These are phyloP conservation scores for Quercus suber DNA, from an alignment of 306 rosid species.

Conservation along the genomic window DNA sequence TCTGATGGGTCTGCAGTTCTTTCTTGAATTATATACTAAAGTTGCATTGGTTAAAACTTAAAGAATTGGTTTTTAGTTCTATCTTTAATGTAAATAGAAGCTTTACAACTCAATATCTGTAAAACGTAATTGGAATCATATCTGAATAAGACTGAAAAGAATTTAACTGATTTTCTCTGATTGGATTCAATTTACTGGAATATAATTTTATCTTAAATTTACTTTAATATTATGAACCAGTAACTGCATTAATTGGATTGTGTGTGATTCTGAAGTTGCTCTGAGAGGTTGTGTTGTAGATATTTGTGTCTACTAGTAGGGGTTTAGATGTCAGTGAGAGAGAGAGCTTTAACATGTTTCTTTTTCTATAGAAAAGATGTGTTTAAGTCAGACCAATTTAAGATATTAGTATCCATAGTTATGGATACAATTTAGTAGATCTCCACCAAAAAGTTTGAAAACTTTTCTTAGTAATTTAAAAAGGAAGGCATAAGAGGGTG, in stretches of 20 bases:
- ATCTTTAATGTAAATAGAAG: not conserved
- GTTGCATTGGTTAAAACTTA: not conserved
- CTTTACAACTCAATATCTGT: not conserved
- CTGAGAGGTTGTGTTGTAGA: not conserved
- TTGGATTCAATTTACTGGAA: not conserved
- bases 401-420: not conserved
- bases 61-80: not conserved
- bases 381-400: not conserved
- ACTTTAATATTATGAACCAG: not conserved
- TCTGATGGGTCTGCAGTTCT: conserved; percentile 7
- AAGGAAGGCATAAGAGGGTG: not conserved
- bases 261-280: not conserved
- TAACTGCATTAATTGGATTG: not conserved
- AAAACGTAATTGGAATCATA: not conserved
- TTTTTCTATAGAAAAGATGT: not conserved
- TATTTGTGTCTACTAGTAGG: not conserved
- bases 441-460: not conserved
- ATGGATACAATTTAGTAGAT: not conserved
- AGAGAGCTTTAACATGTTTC: not conserved
- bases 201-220: not conserved
- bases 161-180: not conserved
- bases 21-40: conserved; percentile 8
- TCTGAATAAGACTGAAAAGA: not conserved
- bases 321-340: not conserved
- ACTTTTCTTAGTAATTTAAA: not conserved